phyloP scores from a whole-genome alignment of 2,329 filamentous ascomycete species.

The Boeremia lycopersici region DNA sequence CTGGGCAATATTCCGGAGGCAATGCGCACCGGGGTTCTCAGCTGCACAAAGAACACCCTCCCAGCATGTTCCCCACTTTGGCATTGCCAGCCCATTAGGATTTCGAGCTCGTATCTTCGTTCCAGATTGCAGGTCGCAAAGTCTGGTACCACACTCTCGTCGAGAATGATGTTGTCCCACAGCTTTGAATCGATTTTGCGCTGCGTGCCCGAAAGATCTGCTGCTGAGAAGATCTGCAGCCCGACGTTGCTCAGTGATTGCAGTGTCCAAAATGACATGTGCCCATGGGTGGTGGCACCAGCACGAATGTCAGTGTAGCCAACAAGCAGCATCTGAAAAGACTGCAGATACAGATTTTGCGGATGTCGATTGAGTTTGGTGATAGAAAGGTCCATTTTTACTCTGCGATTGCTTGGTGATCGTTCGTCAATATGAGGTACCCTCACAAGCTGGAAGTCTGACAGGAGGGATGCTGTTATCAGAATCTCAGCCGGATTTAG shows the following conservation, averaged over 20 bases:
- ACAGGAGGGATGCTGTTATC: slow-evolving; percentile 10
- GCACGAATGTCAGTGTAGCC: slow-evolving; percentile 21
- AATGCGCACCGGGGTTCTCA: slow-evolving; percentile 16
- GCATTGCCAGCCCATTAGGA: slow-evolving; percentile 24
- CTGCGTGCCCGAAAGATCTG: slow-evolving; percentile 2
- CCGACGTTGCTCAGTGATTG: slow-evolving; percentile 22
- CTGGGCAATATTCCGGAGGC: slow-evolving; percentile 16
- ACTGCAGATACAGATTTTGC: slow-evolving; percentile 17
- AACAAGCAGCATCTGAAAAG: slow-evolving; percentile 24
- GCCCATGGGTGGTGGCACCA: slow-evolving; percentile 2
- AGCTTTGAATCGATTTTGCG: slow-evolving; percentile 1
- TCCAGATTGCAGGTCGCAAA: slow-evolving; percentile 20
- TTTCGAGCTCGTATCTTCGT: slow-evolving; percentile 23
- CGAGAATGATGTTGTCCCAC: slow-evolving; percentile 12
- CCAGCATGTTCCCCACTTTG: slow-evolving; percentile 9
- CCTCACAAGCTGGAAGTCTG: slow-evolving; percentile 5
- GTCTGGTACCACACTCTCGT: slow-evolving; percentile 15
- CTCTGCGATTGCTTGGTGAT: background rate
- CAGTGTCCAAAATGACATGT: slow-evolving; percentile 21
- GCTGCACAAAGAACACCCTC: slow-evolving; percentile 21
- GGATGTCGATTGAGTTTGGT: slow-evolving; percentile 5
- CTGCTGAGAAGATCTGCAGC: slow-evolving; percentile 1
- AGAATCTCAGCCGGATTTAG: slow-evolving; percentile 1
- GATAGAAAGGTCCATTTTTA: slow-evolving; percentile 15
- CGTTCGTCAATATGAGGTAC: background rate